A percentile compares a stretch with the other conserved stretches of the same genome.
phyloP scores from a whole-genome alignment of 495 filamentous ascomycete genomes.

The Xylaria telfairii region DNA sequence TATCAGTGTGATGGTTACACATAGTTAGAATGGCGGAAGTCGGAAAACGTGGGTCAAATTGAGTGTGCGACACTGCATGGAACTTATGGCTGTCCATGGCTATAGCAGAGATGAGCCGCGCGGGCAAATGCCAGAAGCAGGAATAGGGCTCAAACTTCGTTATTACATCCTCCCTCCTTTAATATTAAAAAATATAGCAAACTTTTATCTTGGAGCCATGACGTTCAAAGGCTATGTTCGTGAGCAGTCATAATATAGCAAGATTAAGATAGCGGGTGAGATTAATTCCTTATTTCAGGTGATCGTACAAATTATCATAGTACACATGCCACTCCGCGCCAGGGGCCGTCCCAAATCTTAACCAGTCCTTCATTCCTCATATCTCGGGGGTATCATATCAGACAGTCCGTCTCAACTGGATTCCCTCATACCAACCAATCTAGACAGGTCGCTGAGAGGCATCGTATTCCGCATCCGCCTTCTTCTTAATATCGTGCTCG shows the following conservation, averaged over 20 bases:
- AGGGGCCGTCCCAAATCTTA: neutral
- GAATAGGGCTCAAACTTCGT: neutral
- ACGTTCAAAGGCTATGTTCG: too few relatives aligned
- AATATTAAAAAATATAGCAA: too few relatives aligned
- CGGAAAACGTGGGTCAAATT: neutral
- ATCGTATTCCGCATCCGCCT: slow-evolving; percentile 52
- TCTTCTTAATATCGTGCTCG: slow-evolving; percentile 81
- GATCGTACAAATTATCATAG: neutral
- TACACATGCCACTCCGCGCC: neutral
- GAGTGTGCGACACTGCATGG: neutral
- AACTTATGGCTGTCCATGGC: neutral
- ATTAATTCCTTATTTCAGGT: neutral
- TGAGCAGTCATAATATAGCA: too few relatives aligned
- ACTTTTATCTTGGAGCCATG: too few relatives aligned
- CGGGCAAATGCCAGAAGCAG: neutral
- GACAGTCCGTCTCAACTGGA: slow-evolving; percentile 7
- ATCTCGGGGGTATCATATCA: slow-evolving; percentile 36
- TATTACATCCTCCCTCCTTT: neutral
- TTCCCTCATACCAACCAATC: neutral
- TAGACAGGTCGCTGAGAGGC: slow-evolving; percentile 20
- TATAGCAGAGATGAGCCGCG: neutral
- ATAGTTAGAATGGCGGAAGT: neutral
- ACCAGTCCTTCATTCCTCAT: neutral
- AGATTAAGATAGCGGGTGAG: neutral
- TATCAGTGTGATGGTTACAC: neutral